These are phyloP conservation scores for Botrytis tulipae DNA, from an alignment of 2,329 filamentous ascomycete genomes.

Conservation along the genomic window DNA sequence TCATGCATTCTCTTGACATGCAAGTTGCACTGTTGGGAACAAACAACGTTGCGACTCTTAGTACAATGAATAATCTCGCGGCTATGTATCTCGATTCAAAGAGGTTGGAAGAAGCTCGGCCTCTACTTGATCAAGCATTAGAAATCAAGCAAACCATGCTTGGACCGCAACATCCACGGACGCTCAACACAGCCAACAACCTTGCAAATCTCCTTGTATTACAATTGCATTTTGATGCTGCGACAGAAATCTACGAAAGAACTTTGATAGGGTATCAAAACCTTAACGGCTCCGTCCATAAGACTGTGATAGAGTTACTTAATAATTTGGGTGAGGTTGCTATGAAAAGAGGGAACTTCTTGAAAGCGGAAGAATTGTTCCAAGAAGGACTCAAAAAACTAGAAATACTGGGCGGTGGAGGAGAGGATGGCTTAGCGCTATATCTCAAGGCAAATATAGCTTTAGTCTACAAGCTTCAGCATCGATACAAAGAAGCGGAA, in stretches of 20 bases:
- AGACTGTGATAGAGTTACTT: slow-evolving; percentile 20
- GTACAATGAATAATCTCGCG: slow-evolving; percentile 35
- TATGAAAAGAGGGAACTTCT: slow-evolving; percentile 3
- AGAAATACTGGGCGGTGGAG: neutral
- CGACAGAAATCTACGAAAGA: slow-evolving; percentile 25
- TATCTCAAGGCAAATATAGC: slow-evolving; percentile 16
- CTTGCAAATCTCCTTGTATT: slow-evolving; percentile 36
- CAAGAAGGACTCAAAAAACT: neutral
- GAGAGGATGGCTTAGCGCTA: neutral
- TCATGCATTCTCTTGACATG: slow-evolving; percentile 21
- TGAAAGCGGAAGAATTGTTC: slow-evolving; percentile 19
- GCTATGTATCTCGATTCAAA: slow-evolving; percentile 34
- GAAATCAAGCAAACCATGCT: slow-evolving; percentile 11
- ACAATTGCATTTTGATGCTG: slow-evolving; percentile 29
- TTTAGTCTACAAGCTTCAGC: slow-evolving; percentile 16
- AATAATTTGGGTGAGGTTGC: slow-evolving; percentile 19
- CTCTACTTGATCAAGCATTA: slow-evolving; percentile 20
- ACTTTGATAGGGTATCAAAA: slow-evolving; percentile 22
- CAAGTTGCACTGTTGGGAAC: slow-evolving; percentile 15
- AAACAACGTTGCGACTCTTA: slow-evolving; percentile 22
- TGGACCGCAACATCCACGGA: slow-evolving; percentile 27
- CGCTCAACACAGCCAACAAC: slow-evolving; percentile 26
- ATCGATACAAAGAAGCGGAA: neutral
- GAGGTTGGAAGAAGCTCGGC: slow-evolving; percentile 33
- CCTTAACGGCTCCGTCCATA: slow-evolving; percentile 16